A percentile compares a stretch with the other conserved stretches of the same genome.
These are phyloP conservation scores for Mycena indigotica DNA, from an alignment of 768 basidiomycete genomes.

Conservation along the genomic window DNA sequence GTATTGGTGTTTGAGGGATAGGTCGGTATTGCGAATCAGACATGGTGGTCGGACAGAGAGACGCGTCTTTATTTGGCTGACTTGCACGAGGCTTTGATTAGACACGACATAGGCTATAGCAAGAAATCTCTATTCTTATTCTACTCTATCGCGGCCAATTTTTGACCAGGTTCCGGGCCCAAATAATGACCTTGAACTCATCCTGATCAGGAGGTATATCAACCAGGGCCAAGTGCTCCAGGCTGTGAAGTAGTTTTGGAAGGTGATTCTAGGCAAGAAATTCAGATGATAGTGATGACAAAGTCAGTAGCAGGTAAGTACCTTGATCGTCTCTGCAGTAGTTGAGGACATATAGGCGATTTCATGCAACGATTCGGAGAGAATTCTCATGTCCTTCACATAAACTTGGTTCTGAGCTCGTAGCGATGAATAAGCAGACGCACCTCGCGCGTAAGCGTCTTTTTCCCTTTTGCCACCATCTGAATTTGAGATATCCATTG, in stretches of 20 bases:
- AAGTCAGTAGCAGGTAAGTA: background rate
- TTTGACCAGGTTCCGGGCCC: background rate
- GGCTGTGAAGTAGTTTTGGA: background rate
- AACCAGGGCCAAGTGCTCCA: background rate
- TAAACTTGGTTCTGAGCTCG: background rate
- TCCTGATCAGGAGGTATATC: background rate
- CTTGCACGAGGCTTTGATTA: too few relatives aligned
- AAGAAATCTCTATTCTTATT: too few relatives aligned
- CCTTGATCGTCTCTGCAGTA: background rate
- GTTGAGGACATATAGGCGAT: constrained; percentile 1
- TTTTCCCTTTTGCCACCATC: constrained; percentile 12
- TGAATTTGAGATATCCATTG: constrained; percentile 16
- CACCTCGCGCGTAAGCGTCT: constrained; percentile 9
- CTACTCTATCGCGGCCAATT: background rate
- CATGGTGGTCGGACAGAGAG: constrained; percentile 13
- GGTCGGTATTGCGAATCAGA: constrained; percentile 45
- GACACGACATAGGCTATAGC: too few relatives aligned
- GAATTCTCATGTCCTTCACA: constrained; percentile 3
- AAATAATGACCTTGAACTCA: background rate
- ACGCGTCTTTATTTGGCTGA: too few relatives aligned
- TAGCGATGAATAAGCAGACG: background rate
- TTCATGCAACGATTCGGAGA: constrained; percentile 3
- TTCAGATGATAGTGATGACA: background rate
- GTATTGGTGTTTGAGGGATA: constrained; percentile 42
- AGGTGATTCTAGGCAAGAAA: background rate